Percentiles rank a stretch among this genome's conserved stretches.
phyloP scores from a whole-genome alignment of 2,329 filamentous ascomycete species.

The Xylaria sp. region DNA sequence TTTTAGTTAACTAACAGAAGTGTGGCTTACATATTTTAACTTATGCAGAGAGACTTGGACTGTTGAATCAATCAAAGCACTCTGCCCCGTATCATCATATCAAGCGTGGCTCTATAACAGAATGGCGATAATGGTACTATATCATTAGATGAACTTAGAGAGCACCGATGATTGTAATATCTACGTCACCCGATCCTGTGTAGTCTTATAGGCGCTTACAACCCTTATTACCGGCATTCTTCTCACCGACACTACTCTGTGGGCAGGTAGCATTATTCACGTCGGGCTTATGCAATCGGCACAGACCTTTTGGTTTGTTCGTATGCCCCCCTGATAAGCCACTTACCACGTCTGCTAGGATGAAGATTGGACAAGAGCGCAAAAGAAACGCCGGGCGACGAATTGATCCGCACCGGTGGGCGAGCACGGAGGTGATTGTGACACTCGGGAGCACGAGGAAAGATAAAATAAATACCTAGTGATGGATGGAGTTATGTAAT shows the following conservation, averaged over 20 bases:
- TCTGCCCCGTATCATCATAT: too few relatives aligned
- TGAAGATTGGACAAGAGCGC: conserved; percentile 19
- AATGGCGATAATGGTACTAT: too few relatives aligned
- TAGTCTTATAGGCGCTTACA: neutral
- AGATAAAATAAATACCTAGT: conserved; percentile 23
- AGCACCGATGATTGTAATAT: neutral
- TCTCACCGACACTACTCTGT: neutral
- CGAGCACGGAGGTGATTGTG: conserved; percentile 6
- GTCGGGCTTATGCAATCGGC: conserved; percentile 22
- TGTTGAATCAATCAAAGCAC: too few relatives aligned
- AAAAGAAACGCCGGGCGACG: conserved; percentile 27
- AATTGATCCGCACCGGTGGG: conserved; percentile 32
- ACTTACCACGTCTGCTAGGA: conserved; percentile 14
- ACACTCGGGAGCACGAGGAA: neutral
- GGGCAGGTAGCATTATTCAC: conserved; percentile 5
- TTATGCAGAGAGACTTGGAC: neutral
- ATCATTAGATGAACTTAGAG: too few relatives aligned
- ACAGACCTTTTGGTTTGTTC: conserved; percentile 11
- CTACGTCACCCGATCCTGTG: neutral
- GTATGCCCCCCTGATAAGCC: conserved; percentile 24
- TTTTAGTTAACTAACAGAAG: neutral
- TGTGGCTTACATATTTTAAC: neutral
- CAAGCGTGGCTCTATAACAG: too few relatives aligned
- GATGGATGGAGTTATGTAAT: conserved; percentile 8
- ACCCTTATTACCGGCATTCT: neutral